Evolutionary conservation across 2,329 filamentous ascomycete genomes (phyloP), one percentile per base, ranked within the genome.

Genomic region (Neofusicoccum kwambonambiense): DNA sequence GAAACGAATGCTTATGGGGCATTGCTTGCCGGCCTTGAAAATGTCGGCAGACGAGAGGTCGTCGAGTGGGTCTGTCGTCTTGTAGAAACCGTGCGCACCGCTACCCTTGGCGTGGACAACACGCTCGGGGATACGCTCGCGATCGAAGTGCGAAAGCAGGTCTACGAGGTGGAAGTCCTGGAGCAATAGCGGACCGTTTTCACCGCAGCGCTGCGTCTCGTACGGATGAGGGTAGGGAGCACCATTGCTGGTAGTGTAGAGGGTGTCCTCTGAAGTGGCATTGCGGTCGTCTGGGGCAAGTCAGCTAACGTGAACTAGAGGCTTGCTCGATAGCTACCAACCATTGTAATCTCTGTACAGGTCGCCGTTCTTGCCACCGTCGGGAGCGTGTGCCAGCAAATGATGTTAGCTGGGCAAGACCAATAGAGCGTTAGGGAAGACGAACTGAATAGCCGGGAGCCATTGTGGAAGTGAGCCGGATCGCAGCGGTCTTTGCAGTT

Each of bases 1-100:
- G 77, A 93, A 92, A 3, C 90, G 87, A 49, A 85, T 83, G 1
- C 89, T 83, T 67, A 89, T 76, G 15, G 88, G 86, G 54, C 89
- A 91, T 75, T 86, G 86, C 80, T 91, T 91, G 69, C 89, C 90
- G 62, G 86, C 81, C 64, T 84, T 80, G 71, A 83, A 83, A 52
- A 83, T 73, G 64, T 82, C 80, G 44, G 80, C 80, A 60, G 78
- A 62, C 62, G 73, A 80, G 4, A 83, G 71, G 66, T 83, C 81
- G 34, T 82, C 80, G 37, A 82, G 67, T 1, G 78, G 71, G 47
- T 82, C 76, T 42, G 81, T 83, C 11, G 78, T 80, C 67, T 76
- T 76, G 73, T 81, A 83, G 70, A 75, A 78, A 17, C 81, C 81
- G 68, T 83, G 81, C 35, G 81, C 81, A 63, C 81, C 81, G 61